Conservation (phyloP, 192 early-diverging fungal species). For the Umbelopsis sp. region DNA sequence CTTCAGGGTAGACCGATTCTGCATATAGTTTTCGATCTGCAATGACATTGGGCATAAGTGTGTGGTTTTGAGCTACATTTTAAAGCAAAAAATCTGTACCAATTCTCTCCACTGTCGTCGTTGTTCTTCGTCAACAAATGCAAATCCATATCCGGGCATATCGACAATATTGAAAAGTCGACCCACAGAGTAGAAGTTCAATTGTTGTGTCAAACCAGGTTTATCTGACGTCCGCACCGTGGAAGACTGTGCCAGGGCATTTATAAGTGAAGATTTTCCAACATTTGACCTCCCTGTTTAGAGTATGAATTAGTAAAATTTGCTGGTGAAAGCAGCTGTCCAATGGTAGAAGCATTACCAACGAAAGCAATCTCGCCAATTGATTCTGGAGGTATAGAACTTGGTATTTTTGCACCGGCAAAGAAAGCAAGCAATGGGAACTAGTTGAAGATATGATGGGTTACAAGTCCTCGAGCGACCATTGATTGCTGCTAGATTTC, state of each 20-base stretch:
- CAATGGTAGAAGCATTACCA: constrained; percentile 30
- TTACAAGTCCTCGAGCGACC: too few relatives aligned
- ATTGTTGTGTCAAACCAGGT: constrained; percentile 78
- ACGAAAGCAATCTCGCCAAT: constrained; percentile 47
- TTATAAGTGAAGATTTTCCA: constrained; percentile 79
- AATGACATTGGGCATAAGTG: neutral
- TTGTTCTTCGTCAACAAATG: constrained; percentile 68
- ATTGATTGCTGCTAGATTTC: neutral
- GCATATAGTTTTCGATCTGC: constrained; percentile 70
- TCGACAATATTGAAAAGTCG: constrained; percentile 69
- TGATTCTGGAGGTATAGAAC: constrained; percentile 40
- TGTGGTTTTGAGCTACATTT: neutral
- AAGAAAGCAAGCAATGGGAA: constrained; percentile 44
- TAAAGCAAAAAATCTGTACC: constrained; percentile 34
- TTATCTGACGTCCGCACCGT: constrained; percentile 69
- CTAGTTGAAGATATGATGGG: constrained; percentile 12
- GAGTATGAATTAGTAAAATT: neutral
- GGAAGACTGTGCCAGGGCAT: constrained; percentile 62
- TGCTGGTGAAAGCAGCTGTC: neutral
- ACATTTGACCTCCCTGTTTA: constrained; percentile 73
- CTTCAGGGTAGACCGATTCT: constrained; percentile 55
- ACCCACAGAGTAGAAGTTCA: constrained; percentile 76
- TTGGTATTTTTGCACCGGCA: constrained; percentile 45
- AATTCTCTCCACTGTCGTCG: constrained; percentile 58
- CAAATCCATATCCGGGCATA: constrained; percentile 87